phyloP scores from a whole-genome alignment of 2,329 filamentous ascomycete genomes.

The Aspergillus ibericus region DNA sequence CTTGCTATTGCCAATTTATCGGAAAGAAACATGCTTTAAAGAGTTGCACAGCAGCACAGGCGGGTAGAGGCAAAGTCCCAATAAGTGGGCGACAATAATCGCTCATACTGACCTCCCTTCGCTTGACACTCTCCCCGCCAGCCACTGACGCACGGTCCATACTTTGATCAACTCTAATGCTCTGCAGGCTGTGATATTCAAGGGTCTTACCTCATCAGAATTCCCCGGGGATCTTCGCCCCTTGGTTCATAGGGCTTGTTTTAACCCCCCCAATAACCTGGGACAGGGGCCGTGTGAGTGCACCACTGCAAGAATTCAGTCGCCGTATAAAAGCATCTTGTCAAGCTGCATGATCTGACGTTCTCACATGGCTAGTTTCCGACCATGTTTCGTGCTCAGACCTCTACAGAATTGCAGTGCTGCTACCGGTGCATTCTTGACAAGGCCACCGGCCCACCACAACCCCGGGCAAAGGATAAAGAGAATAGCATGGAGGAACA shows the following conservation, averaged over 20 bases:
- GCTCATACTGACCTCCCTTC: constrained; percentile 2
- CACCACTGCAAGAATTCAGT: no score
- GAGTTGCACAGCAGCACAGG: neutral
- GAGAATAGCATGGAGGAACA: no score
- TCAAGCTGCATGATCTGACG: no score
- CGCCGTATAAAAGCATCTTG: no score
- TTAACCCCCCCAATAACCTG: neutral
- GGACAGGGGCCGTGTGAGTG: neutral
- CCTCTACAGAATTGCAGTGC: no score
- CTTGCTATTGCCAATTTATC: neutral
- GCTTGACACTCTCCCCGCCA: neutral
- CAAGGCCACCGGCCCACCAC: no score
- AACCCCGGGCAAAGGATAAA: no score
- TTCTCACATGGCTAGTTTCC: no score
- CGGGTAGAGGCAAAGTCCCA: neutral
- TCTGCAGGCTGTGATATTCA: neutral
- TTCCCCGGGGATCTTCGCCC: no score
- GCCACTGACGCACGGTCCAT: constrained; percentile 8
- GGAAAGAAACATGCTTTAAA: neutral
- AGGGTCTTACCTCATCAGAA: neutral
- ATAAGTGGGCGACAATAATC: constrained; percentile 4
- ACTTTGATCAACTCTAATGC: constrained; percentile 1
- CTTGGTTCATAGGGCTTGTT: neutral
- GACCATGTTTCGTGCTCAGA: no score
- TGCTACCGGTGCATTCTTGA: no score